Evolutionary conservation across 2,329 filamentous ascomycete species (phyloP).

Genomic region (Penicillium oxalicum): DNA sequence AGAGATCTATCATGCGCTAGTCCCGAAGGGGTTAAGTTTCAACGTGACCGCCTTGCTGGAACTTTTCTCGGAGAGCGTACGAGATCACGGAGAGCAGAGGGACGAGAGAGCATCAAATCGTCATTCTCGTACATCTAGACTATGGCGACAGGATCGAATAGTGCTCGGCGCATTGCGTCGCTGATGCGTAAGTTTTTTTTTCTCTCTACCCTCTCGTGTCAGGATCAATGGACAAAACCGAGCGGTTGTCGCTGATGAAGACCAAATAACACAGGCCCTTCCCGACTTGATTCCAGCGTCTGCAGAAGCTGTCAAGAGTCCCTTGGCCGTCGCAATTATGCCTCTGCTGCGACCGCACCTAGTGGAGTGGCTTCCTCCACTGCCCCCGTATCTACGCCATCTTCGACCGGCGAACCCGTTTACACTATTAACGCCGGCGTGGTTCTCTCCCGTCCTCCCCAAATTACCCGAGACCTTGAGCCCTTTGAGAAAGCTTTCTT

Average conservation of each 20-base stretch:
- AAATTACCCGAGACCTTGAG: conserved; percentile 76
- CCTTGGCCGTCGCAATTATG: conserved; percentile 35
- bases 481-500: conserved; percentile 89
- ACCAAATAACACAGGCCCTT: conserved; percentile 24
- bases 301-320: conserved; percentile 42
- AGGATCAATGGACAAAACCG: conserved; percentile 9
- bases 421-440: conserved; percentile 59
- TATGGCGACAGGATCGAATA: conserved; percentile 38
- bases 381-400: conserved; percentile 18
- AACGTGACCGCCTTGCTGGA: conserved; percentile 30
- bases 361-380: conserved; percentile 31
- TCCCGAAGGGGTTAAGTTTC: conserved; percentile 23
- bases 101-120: conserved; percentile 15
- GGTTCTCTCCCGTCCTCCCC: conserved; percentile 79
- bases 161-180: conserved; percentile 36
- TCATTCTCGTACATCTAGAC: conserved; percentile 5
- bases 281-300: conserved; percentile 35
- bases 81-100: conserved; percentile 6
- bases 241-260: conserved; percentile 3
- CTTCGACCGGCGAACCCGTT: conserved; percentile 30
- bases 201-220: no score
- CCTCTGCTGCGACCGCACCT: conserved; percentile 37
- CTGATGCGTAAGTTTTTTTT: conserved; percentile 31
- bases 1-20: conserved; percentile 23
- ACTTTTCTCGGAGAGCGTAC: conserved; percentile 33